A percentile compares a stretch with the other conserved stretches of the same genome.
phyloP scores from a whole-genome alignment of 257 asterid species.

The Lithospermum erythrorhizon region DNA sequence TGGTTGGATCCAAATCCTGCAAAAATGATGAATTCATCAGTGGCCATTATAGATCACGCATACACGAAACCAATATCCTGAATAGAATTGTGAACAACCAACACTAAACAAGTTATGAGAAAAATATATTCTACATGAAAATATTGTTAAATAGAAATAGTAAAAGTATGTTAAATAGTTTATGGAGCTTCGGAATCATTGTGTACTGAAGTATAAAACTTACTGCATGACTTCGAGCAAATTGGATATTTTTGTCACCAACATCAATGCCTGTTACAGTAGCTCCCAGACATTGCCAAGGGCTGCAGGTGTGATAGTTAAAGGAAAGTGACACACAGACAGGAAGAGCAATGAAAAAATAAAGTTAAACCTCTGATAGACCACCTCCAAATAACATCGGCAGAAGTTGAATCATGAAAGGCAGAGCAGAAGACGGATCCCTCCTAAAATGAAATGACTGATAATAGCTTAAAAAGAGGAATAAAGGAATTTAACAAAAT shows the following conservation, averaged over 20 bases:
- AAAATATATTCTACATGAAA: no score
- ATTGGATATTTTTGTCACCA: conserved; percentile 76
- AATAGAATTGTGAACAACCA: no score
- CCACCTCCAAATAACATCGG: conserved; percentile 98
- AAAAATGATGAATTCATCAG: conserved; percentile 16
- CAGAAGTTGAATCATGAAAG: conserved; percentile 75
- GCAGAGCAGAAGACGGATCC: conserved; percentile 60
- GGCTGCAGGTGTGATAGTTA: conserved; percentile 42
- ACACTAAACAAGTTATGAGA: no score
- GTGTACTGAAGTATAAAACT: conserved; percentile 9
- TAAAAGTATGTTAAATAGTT: no score
- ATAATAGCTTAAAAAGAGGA: no score
- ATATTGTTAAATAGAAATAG: no score
- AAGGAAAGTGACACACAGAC: background rate
- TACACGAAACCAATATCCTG: no score
- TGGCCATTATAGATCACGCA: background rate
- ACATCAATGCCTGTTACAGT: conserved; percentile 81
- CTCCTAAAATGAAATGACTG: no score
- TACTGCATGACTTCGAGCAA: conserved; percentile 89
- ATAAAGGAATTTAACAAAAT: background rate
- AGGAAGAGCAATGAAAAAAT: no score
- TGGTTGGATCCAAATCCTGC: conserved; percentile 74
- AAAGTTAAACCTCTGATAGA: conserved; percentile 96
- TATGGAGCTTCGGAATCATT: no score
- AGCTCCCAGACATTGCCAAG: conserved; percentile 90